Conservation (phyloP, 345 rosid species). For the Populus pruinosa region DNA sequence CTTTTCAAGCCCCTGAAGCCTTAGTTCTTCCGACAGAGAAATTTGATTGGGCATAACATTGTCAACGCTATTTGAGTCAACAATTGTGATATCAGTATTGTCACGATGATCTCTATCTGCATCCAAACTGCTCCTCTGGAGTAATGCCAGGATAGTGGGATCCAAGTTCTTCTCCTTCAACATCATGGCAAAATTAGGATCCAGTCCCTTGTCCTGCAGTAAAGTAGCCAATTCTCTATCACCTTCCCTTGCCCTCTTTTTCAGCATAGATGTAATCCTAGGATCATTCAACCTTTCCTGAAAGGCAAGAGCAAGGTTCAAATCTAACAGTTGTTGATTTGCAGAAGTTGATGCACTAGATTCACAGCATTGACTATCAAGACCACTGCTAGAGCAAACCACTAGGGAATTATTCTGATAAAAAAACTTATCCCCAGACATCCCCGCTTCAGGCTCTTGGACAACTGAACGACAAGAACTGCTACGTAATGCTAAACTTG, state of each 20-base stretch:
- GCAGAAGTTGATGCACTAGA: constrained; percentile 84
- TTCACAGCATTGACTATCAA: constrained; percentile 91
- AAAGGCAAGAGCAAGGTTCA: constrained; percentile 78
- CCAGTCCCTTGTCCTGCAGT: constrained; percentile 95
- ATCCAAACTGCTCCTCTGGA: constrained; percentile 98
- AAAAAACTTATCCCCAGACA: constrained; percentile 54
- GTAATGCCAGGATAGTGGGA: constrained; percentile 89
- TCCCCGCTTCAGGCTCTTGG: constrained; percentile 83
- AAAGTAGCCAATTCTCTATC: constrained; percentile 78
- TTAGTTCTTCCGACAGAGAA: constrained; percentile 89
- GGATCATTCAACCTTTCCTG: constrained; percentile 92
- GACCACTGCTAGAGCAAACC: constrained; percentile 82
- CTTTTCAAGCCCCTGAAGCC: constrained; percentile 92
- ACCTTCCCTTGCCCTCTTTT: constrained; percentile 74
- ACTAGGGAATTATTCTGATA: constrained; percentile 56
- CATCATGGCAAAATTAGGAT: constrained; percentile 99
- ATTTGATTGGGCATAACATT: constrained; percentile 75
- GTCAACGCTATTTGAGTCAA: constrained; percentile 79
- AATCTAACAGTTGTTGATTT: constrained; percentile 76
- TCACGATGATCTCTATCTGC: constrained; percentile 98
- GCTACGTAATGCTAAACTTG: constrained; percentile 80
- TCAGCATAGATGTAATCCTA: constrained; percentile 78
- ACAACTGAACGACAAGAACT: constrained; percentile 85
- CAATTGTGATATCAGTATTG: constrained; percentile 56
- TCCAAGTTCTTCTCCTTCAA: constrained; percentile 93